Conservation (phyloP, 495 filamentous ascomycete species). For the Aspergillus conjunctus region DNA sequence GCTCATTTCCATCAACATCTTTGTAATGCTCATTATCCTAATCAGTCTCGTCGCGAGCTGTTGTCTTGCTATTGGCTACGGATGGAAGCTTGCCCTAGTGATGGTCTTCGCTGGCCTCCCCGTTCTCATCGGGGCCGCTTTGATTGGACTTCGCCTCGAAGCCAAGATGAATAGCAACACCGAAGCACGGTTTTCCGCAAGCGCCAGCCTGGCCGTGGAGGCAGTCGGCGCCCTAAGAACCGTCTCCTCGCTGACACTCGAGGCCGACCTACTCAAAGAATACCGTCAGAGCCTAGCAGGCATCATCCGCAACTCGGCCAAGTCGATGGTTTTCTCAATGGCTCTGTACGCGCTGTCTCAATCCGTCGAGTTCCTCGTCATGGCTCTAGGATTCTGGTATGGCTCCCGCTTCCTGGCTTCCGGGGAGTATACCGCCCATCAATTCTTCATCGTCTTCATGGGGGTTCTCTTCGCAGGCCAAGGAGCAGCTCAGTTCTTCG, state of each 20-base stretch:
- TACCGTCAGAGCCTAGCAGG: constrained; percentile 52
- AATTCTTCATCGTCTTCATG: constrained; percentile 57
- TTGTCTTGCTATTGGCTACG: constrained; percentile 33
- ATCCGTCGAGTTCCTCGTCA: constrained; percentile 34
- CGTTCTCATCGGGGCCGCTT: neutral
- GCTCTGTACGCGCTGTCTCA: constrained; percentile 21
- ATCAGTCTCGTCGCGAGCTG: neutral
- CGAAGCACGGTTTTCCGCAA: constrained; percentile 41
- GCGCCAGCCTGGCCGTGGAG: constrained; percentile 53
- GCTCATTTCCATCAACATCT: constrained; percentile 49
- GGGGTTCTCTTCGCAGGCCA: constrained; percentile 30
- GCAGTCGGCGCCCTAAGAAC: constrained; percentile 54
- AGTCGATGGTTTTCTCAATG: constrained; percentile 14
- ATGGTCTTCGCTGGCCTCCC: neutral
- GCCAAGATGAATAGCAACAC: constrained; percentile 45
- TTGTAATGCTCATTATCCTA: neutral
- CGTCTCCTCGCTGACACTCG: constrained; percentile 50
- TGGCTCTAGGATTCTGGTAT: constrained; percentile 48
- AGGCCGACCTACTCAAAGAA: constrained; percentile 41
- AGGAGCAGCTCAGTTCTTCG: constrained; percentile 45
- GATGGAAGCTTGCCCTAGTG: constrained; percentile 54
- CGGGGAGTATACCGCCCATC: constrained; percentile 42
- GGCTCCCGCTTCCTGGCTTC: constrained; percentile 39
- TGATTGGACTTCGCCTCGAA: constrained; percentile 38
- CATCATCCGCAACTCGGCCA: constrained; percentile 39